A percentile compares a stretch with the other conserved stretches of the same genome.
Evolutionary conservation across 23 red algal species (phyloP).

Genomic region (Gracilaria gracilis): DNA sequence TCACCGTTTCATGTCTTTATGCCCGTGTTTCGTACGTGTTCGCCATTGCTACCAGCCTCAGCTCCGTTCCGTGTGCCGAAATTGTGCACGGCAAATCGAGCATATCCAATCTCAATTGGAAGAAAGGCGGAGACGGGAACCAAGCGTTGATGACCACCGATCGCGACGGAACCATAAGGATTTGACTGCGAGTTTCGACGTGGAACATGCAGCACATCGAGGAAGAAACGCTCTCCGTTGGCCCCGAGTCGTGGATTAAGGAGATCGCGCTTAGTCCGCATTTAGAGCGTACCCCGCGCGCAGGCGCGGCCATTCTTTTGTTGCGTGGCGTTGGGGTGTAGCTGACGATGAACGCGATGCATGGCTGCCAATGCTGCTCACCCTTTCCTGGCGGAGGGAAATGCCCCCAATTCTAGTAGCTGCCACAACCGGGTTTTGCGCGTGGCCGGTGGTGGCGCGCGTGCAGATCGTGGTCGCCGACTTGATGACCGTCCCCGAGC

Average conservation of each 20-base stretch:
- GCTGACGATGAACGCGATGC: constrained; percentile 86
- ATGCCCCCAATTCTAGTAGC: constrained; percentile 64
- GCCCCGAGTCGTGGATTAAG: constrained; percentile 70
- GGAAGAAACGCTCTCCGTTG: background rate
- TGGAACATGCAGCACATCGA: background rate
- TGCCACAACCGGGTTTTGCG: constrained; percentile 67
- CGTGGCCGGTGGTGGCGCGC: constrained; percentile 51
- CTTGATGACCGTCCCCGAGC: constrained; percentile 84
- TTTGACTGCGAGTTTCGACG: constrained; percentile 65
- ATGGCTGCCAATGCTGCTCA: constrained; percentile 62
- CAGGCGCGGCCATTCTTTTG: constrained; percentile 66
- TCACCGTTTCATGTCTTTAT: constrained; percentile 35
- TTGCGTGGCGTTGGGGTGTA: constrained; percentile 87
- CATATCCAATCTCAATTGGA: constrained; percentile 81
- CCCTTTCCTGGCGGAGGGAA: constrained; percentile 33
- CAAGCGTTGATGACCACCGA: constrained; percentile 84
- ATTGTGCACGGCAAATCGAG: constrained; percentile 71
- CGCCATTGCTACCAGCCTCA: constrained; percentile 17
- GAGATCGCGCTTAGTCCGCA: constrained; percentile 84
- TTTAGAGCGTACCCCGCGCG: constrained; percentile 67
- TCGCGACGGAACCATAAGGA: constrained; percentile 78
- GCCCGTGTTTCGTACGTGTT: constrained; percentile 43
- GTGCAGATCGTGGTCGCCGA: constrained; percentile 67
- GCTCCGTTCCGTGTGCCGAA: constrained; percentile 31
- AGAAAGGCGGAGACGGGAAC: constrained; percentile 78